Conservation (phyloP, 2,329 filamentous ascomycete species). For the Endoconidiophora laricicola region DNA sequence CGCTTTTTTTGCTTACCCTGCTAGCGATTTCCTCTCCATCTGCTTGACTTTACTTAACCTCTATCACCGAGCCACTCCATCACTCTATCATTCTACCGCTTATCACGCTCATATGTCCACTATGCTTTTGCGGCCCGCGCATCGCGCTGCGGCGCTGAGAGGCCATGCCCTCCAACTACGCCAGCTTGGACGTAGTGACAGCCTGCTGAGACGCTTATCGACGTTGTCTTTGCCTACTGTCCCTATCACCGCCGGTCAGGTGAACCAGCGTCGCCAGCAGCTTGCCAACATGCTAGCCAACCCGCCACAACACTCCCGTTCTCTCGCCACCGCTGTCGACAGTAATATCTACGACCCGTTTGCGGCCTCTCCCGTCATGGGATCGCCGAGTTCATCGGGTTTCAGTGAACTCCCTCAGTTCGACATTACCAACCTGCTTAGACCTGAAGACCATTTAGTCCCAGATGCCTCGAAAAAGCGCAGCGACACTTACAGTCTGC, state of each 20-base stretch:
- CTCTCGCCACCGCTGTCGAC: constrained; percentile 26
- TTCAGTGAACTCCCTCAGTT: constrained; percentile 24
- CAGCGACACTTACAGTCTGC: constrained; percentile 25
- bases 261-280: constrained; percentile 2
- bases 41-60: neutral
- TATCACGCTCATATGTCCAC: constrained; percentile 9
- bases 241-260: neutral
- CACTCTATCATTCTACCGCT: too few relatives aligned
- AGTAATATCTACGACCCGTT: constrained; percentile 18
- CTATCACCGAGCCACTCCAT: too few relatives aligned
- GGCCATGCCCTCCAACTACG: constrained; percentile 3
- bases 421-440: constrained; percentile 28
- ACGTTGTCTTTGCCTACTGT: neutral
- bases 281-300: constrained; percentile 2
- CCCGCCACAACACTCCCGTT: constrained; percentile 15
- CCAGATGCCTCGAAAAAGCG: constrained; percentile 19
- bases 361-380: constrained; percentile 7
- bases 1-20: too few relatives aligned
- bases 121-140: constrained; percentile 23
- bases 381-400: constrained; percentile 16
- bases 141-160: constrained; percentile 13
- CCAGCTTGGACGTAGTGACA: neutral
- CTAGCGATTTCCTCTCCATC: too few relatives aligned
- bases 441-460: constrained; percentile 22
- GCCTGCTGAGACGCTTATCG: constrained; percentile 1